Evolutionary conservation across 805 yeast species (phyloP), one percentile per base, ranked within the genome.

Genomic region (Lachancea sp.): DNA sequence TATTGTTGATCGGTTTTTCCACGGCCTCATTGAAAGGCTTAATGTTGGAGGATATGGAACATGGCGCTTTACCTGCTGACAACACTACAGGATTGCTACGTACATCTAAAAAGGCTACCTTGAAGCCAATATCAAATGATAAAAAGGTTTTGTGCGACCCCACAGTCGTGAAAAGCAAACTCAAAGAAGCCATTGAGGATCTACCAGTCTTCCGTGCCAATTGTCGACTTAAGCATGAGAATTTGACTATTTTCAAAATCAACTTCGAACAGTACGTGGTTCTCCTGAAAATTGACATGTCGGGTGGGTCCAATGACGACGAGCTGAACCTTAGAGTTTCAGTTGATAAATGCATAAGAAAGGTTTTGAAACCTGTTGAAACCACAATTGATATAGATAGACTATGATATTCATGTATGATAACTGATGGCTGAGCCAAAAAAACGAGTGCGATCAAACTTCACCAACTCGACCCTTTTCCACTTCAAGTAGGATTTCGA

Each of bases 301-400:
- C 67, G 38, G 90, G 90, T n/a, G 85, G 82, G 1, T 76, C 84
- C 3, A 78, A 77, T 49, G 86, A 82, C 45, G 89, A 83, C 38
- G 91, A 84, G 58, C 62, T 78, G 1, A 64, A 70, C 27, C 56
- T 85, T 29, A 60, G 84, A 34, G 29, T 51, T 20, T 57, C 66
- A 2, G 50, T 62, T 2, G 62, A 60, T 26, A 59, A 57, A 38
- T 58, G 62, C 45, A 49, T 62, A 9, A 53, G 50, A 40, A 47
- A 47, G 31, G 44, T 47, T 20, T 33, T 63, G 16, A 59, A 59
- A 8, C 37, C 40, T 2, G 52, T 56, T 7, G 67, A 63, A 43
- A 59, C 63, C 6, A 63, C 67, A 1, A 55, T 62, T 29, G 67
- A 62, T 34, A 57, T 63, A 36, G 63, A 60, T 38, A 55, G 59